These are phyloP conservation scores for Sporisorium graminicola DNA, from an alignment of 1,284 basidiomycete genomes.

Conservation along the genomic window DNA sequence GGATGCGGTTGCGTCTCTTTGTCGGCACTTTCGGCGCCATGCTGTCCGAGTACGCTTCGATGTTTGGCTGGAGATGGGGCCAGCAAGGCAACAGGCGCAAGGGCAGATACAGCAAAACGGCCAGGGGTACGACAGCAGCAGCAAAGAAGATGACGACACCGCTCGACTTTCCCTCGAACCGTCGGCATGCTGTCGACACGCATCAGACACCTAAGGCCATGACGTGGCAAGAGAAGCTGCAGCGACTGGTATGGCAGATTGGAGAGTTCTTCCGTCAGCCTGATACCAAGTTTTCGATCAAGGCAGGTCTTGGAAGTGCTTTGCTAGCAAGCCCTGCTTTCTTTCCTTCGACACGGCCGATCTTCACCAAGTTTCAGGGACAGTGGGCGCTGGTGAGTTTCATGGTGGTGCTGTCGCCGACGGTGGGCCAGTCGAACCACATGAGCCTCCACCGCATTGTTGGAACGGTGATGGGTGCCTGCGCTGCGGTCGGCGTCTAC, in stretches of 20 bases:
- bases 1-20: constrained; percentile 37
- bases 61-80: constrained; percentile 46
- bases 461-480: constrained; percentile 76
- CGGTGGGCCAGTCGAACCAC: constrained; percentile 66
- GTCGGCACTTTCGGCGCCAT: constrained; percentile 19
- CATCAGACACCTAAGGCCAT: constrained; percentile 78
- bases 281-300: constrained; percentile 88
- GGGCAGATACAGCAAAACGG: constrained; percentile 4
- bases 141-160: constrained; percentile 73
- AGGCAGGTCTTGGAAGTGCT: constrained; percentile 79
- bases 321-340: constrained; percentile 87
- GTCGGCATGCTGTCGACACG: constrained; percentile 84
- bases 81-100: background rate
- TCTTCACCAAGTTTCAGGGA: constrained; percentile 84
- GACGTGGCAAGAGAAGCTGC: constrained; percentile 51
- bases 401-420: constrained; percentile 73
- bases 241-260: constrained; percentile 79
- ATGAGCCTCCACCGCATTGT: constrained; percentile 63
- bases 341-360: constrained; percentile 80
- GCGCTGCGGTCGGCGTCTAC: constrained; percentile 80
- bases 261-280: constrained; percentile 79
- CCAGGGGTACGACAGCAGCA: background rate
- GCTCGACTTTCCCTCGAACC: constrained; percentile 80
- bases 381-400: constrained; percentile 93
- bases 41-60: constrained; percentile 22